Evolutionary conservation across 495 filamentous ascomycete genomes (phyloP).

Genomic region (Trypethelium eluteriae): DNA sequence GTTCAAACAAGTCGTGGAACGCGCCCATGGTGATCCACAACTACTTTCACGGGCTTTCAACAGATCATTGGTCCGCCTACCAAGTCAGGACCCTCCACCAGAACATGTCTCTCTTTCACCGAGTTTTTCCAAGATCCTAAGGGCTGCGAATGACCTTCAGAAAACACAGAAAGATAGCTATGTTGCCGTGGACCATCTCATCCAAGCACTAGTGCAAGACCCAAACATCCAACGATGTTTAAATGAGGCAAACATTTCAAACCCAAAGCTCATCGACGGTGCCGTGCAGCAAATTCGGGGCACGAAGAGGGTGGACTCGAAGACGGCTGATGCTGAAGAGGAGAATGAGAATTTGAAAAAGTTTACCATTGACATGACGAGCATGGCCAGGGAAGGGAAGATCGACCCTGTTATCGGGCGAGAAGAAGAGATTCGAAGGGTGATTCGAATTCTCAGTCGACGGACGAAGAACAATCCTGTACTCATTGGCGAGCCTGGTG

Average conservation of each 20-base stretch:
- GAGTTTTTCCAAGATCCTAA: conserved; percentile 68
- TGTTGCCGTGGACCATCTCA: conserved; percentile 90
- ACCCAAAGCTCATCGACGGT: conserved; percentile 77
- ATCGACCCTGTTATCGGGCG: conserved; percentile 96
- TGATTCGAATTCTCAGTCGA: conserved; percentile 85
- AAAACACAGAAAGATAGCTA: conserved; percentile 94
- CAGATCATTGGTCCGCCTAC: conserved; percentile 80
- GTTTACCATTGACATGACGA: conserved; percentile 96
- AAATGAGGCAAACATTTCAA: conserved; percentile 83
- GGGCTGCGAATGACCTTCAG: conserved; percentile 78
- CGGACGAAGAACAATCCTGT: conserved; percentile 99
- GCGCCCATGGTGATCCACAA: conserved; percentile 86
- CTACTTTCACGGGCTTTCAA: conserved; percentile 80
- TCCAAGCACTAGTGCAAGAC: conserved; percentile 74
- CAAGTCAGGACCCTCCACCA: conserved; percentile 89
- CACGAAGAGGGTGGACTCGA: conserved; percentile 84
- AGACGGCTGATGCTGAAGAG: conserved; percentile 82
- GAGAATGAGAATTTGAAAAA: conserved; percentile 93
- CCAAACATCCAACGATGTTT: conserved; percentile 60
- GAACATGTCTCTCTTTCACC: conserved; percentile 76
- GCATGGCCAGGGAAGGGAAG: conserved; percentile 88
- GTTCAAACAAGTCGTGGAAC: conserved; percentile 88
- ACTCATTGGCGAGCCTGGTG: conserved; percentile 90
- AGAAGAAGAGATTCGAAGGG: conserved; percentile 92
- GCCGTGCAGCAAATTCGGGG: conserved; percentile 85